Base-by-base conservation (phyloP, 176 grass and related monocot species). In the Thalia dealbata region DNA sequence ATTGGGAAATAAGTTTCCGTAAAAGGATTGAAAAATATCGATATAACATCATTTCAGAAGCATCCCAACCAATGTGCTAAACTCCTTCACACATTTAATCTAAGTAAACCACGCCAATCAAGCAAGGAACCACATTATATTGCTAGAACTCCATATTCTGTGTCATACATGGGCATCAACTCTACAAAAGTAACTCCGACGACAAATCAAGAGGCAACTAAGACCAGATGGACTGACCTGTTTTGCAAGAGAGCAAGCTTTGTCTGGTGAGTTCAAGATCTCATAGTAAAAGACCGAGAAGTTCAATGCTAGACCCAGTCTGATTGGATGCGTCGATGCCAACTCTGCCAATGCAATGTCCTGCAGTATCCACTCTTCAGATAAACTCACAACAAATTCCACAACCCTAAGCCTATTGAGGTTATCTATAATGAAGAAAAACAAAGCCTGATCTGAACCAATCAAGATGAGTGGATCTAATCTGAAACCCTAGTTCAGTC, bases 251-350 rank as follows among this genome's bases (percentile, higher is more conserved):
- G 19, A 24, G 42, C 41, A 50, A 26, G 67, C 67, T 48, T 48
- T 46, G 41, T 70, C 67, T 0, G 67, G 67, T 7, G 67, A 70
- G 67, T 70, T 70, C 41, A 70, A 50, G 44, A 70, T 70, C 67
- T 70, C 67, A 18, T 70, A 70, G 67, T 70, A 70, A 11, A 70
- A 50, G 38, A 70, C 67, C 6, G 67, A 70, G 42, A 70, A 70
- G 67, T 70, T 70, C 21, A 70, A 48, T 1, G 67, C 67, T 1
- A 70, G 21, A 7, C 67, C 67, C 8, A 70, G 67, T 22, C 67
- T 48, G 43, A 70, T 50, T 14, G 67, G 67, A 48, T 70, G 41
- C 19, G 67, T 70, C 18, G 67, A 24, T 48, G 42, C 38, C 41
- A 70, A 70, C 42, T 70, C 67, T 10, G 42, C 19, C 43, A 48